Evolutionary conservation across 495 filamentous ascomycete species (phyloP).

Genomic region (Neurospora intermedia): DNA sequence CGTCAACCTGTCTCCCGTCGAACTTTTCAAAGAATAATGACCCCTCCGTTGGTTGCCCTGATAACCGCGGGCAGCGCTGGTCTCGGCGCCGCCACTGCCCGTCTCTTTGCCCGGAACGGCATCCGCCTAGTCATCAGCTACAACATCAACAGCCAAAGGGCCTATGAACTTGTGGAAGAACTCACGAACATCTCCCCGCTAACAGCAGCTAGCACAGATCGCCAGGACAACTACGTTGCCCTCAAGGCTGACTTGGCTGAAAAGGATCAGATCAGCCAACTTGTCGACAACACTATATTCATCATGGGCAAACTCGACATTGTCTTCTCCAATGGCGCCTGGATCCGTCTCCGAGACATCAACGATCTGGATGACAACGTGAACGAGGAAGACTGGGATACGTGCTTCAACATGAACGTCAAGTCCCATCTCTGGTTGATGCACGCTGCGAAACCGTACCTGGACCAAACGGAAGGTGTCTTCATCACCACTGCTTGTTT

Average conservation of each 20-base stretch:
- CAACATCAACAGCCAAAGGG: constrained; percentile 32
- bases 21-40: neutral
- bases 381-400: constrained; percentile 47
- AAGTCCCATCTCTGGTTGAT: constrained; percentile 48
- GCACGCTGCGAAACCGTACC: constrained; percentile 34
- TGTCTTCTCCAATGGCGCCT: constrained; percentile 47
- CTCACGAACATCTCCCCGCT: constrained; percentile 20
- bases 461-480: constrained; percentile 38
- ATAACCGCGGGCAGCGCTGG: constrained; percentile 47
- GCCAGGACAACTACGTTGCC: constrained; percentile 19
- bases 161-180: constrained; percentile 33
- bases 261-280: constrained; percentile 27
- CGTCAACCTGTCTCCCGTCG: neutral
- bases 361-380: constrained; percentile 43
- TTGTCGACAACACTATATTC: constrained; percentile 32
- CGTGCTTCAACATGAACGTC: constrained; percentile 47
- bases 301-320: constrained; percentile 42
- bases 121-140: constrained; percentile 46
- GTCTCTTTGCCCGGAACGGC: constrained; percentile 36
- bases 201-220: neutral
- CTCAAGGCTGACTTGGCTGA: constrained; percentile 42
- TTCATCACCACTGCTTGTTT: constrained; percentile 45
- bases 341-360: constrained; percentile 42
- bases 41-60: constrained; percentile 30
- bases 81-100: constrained; percentile 44